Evolutionary conservation across 148 eudicot species (phyloP).

Genomic region (Pharnaceum exiguum): DNA sequence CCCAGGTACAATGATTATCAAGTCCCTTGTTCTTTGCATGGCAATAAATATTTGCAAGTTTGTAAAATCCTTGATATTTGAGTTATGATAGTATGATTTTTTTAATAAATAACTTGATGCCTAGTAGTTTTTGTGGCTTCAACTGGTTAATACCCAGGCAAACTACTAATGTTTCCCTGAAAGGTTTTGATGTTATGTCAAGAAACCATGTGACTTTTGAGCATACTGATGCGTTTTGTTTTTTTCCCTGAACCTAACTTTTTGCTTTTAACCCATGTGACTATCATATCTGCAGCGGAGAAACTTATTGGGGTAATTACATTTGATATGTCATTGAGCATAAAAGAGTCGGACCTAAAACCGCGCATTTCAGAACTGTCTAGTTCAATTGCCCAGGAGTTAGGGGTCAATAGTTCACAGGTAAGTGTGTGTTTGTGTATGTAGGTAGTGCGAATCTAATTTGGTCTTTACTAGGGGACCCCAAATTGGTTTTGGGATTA

Average conservation of each 20-base stretch:
- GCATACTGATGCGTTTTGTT: too few relatives aligned
- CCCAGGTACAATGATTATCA: constrained; percentile 39
- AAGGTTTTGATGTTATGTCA: too few relatives aligned
- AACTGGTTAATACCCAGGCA: too few relatives aligned
- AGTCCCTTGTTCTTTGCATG: not conserved
- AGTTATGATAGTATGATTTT: not conserved
- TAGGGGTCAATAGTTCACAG: constrained; percentile 65
- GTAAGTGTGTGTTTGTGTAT: constrained; percentile 34
- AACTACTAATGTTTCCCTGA: too few relatives aligned
- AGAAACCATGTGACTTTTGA: too few relatives aligned
- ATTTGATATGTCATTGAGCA: constrained; percentile 51
- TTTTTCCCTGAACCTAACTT: not conserved
- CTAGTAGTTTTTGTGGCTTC: too few relatives aligned
- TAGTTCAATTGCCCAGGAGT: constrained; percentile 52
- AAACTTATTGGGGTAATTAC: constrained; percentile 50
- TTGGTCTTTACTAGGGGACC: too few relatives aligned
- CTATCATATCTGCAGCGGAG: constrained; percentile 43
- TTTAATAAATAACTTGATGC: too few relatives aligned
- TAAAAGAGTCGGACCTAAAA: constrained; percentile 52
- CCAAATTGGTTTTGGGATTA: too few relatives aligned
- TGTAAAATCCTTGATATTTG: not conserved
- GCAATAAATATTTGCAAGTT: not conserved
- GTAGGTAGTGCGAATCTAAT: too few relatives aligned
- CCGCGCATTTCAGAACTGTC: constrained; percentile 60
- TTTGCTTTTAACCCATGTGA: not conserved